Percentiles rank a stretch among this genome's conserved stretches.
Evolutionary conservation across 2,329 filamentous ascomycete genomes (phyloP).

Genomic region (Exophiala spinifera): DNA sequence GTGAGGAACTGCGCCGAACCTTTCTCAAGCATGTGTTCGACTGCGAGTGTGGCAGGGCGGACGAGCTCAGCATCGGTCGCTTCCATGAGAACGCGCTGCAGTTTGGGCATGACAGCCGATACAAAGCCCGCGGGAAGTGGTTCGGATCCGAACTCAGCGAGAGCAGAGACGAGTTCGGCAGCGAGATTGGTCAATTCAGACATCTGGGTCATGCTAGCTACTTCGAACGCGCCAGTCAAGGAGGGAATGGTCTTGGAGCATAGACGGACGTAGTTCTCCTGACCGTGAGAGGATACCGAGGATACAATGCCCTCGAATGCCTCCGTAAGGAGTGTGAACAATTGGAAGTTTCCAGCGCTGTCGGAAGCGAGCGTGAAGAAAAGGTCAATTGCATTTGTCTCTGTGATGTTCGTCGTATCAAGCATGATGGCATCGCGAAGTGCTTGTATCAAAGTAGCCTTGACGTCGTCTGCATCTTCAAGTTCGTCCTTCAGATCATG

Average conservation of each 20-base stretch:
- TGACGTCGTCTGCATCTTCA: slow-evolving; percentile 84
- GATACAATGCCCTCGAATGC: slow-evolving; percentile 82
- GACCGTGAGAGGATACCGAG: slow-evolving; percentile 49
- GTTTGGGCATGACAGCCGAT: slow-evolving; percentile 77
- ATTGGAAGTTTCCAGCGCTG: slow-evolving; percentile 85
- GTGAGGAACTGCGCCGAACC: slow-evolving; percentile 85
- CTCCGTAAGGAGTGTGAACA: slow-evolving; percentile 82
- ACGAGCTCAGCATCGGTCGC: slow-evolving; percentile 85
- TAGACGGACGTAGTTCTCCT: slow-evolving; percentile 70
- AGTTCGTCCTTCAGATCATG: slow-evolving; percentile 76
- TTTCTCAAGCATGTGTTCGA: slow-evolving; percentile 86
- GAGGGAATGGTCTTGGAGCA: slow-evolving; percentile 85
- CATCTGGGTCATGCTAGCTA: slow-evolving; percentile 80
- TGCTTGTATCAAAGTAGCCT: slow-evolving; percentile 85
- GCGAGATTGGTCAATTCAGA: slow-evolving; percentile 82
- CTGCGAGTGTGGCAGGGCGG: slow-evolving; percentile 76
- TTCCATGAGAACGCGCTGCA: slow-evolving; percentile 76
- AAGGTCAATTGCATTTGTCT: slow-evolving; percentile 68
- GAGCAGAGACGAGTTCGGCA: slow-evolving; percentile 74
- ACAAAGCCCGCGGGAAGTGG: slow-evolving; percentile 87
- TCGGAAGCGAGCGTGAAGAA: slow-evolving; percentile 87
- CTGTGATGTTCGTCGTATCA: slow-evolving; percentile 70
- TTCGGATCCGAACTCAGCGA: slow-evolving; percentile 77
- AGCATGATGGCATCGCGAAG: slow-evolving; percentile 78
- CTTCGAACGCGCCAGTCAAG: slow-evolving; percentile 82